phyloP scores from a whole-genome alignment of 2,329 filamentous ascomycete genomes.

The Fusarium sp. region DNA sequence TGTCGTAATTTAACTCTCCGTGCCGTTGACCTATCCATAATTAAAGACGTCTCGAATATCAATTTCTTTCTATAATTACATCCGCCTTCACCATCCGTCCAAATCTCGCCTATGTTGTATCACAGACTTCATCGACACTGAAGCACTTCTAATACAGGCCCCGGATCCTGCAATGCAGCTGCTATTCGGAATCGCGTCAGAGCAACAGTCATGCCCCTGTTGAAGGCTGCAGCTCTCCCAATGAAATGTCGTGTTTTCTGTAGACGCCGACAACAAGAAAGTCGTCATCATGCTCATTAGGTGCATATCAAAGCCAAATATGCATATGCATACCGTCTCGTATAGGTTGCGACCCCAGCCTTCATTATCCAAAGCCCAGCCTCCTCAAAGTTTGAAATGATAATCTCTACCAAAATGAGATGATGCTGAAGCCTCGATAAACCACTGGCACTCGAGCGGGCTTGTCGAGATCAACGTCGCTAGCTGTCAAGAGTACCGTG shows the following conservation, averaged over 20 bases:
- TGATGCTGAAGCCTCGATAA: not conserved
- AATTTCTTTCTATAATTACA: slow-evolving; percentile 3
- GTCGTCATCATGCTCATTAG: not conserved
- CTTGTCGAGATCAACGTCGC: slow-evolving; percentile 14
- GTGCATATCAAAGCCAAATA: not conserved
- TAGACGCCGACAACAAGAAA: not conserved
- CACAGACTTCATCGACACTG: slow-evolving; percentile 5
- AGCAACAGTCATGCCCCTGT: not conserved
- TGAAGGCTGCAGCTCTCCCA: not conserved
- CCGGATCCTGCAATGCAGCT: not conserved
- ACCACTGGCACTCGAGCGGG: not conserved
- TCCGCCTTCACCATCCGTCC: slow-evolving; percentile 42
- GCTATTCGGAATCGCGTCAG: not conserved
- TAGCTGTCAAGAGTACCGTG: slow-evolving; percentile 20
- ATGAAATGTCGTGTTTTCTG: not conserved
- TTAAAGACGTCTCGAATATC: slow-evolving; percentile 25
- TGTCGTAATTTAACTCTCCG: slow-evolving; percentile 39
- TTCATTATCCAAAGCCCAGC: not conserved
- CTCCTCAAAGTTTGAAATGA: not conserved
- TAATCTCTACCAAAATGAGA: not conserved
- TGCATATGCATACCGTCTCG: not conserved
- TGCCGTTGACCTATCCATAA: slow-evolving; percentile 38
- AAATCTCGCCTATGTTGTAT: slow-evolving; percentile 42
- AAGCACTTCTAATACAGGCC: slow-evolving; percentile 2
- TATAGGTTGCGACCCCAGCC: not conserved